Evolutionary conservation across 202 grass and related monocot species (phyloP).

Genomic region (Elaeis oleifera): DNA sequence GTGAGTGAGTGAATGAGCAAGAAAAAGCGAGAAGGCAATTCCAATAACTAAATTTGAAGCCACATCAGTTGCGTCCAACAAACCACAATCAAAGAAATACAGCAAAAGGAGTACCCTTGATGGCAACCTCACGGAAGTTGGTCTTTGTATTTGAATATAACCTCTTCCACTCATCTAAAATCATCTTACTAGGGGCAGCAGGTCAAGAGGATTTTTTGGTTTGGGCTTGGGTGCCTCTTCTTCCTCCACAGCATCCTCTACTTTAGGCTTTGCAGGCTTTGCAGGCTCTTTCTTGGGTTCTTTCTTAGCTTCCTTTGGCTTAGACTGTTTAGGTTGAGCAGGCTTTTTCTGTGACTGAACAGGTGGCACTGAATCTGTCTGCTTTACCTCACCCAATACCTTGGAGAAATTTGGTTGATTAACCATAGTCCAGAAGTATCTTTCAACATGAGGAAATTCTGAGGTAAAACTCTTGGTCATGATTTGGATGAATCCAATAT

Average conservation of each 20-base stretch:
- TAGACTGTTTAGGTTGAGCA: conserved; percentile 51
- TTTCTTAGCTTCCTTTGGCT: conserved; percentile 51
- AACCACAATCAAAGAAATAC: too few species aligned
- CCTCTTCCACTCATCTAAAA: conserved; percentile 92
- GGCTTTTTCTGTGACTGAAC: conserved; percentile 40
- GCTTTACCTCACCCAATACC: conserved; percentile 56
- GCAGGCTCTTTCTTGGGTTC: conserved; percentile 37
- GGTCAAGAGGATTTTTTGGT: conserved; percentile 78
- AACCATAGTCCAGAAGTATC: conserved; percentile 88
- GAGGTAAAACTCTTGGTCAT: conserved; percentile 62
- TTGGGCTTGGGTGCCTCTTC: conserved; percentile 84
- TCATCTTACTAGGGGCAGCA: conserved; percentile 86
- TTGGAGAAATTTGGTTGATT: conserved; percentile 69
- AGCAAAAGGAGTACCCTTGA: conserved; percentile 49
- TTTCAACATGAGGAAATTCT: conserved; percentile 71
- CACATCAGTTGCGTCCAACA: too few species aligned
- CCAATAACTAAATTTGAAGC: too few species aligned
- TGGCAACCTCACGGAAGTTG: conserved; percentile 84
- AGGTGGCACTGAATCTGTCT: conserved; percentile 45
- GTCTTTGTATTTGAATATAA: conserved; percentile 88
- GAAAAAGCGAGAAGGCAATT: too few species aligned
- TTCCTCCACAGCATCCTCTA: conserved; percentile 26
- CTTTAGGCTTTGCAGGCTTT: conserved; percentile 50
- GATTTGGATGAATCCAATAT: conserved; percentile 35
- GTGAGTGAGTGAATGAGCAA: too few species aligned